Base-by-base conservation (phyloP, 2,329 filamentous ascomycete species). In the Colletotrichum coccodes region DNA sequence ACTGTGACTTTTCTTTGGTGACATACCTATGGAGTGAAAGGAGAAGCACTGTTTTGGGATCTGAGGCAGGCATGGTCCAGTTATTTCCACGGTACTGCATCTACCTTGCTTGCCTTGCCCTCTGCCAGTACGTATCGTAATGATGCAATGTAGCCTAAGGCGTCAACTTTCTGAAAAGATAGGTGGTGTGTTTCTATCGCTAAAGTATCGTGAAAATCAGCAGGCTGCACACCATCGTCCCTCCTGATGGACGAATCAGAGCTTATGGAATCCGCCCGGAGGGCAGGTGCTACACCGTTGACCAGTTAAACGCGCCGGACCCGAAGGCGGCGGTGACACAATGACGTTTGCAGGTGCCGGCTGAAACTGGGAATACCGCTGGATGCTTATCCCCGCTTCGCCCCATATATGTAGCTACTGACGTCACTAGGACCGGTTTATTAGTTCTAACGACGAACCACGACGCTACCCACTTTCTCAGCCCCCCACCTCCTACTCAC, bases 371-470 rank as follows among this genome's bases (percentile, higher is more conserved):
- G 61, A 65, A 65, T 60, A 66, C 61, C 28, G 16, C 66, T 34
- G n/a, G 9, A 26, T n/a, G 21, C n/a, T 38, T 56, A 50, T 65
- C 66, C 66, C 65, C 65, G 65, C 54, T 38, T 32, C 14, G 40
- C 36, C 26, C 61, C 57, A 32, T 11, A 40, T 9, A 3, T 28
- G 44, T 28, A 63, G 63, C 67, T 57, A 68, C 49, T 38, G 63
- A 70, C 67, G 67, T 70, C 67, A 70, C 40, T 23, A n/a, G 12
- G 5, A 5, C 23, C 16, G 57, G 67, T 58, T 57, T 68, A 32
- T 30, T 52, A 66, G 63, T 70, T 68, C 67, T 52, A 54, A 70
- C 67, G 67, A 68, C 67, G 61, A 66, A 69, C 66, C 49, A 57
- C 49, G 18, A 50, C 61, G n/a, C n/a, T n/a, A 60, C 21, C 53